Conservation (phyloP, 371 early-diverging fungal genomes). For the Mortierella sp. region DNA sequence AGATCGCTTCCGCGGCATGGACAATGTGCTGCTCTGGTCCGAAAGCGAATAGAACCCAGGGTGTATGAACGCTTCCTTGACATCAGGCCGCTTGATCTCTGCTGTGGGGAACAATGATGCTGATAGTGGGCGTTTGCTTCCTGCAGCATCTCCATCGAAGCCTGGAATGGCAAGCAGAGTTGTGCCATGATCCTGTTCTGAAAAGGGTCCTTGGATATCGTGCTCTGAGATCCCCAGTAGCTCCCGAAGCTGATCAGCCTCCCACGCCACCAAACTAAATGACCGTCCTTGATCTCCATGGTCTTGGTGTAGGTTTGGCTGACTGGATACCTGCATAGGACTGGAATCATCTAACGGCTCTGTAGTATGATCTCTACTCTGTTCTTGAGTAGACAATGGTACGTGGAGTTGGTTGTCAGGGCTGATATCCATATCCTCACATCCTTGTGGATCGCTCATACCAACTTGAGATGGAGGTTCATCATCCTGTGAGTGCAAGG, state of each 20-base stretch:
- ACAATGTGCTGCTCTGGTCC: neutral
- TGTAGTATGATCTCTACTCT: too few species aligned
- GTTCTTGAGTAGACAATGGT: too few species aligned
- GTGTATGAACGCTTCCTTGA: constrained; percentile 35
- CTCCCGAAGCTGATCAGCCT: constrained; percentile 15
- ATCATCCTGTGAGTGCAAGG: neutral
- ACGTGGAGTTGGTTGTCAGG: too few species aligned
- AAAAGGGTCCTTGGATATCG: constrained; percentile 14
- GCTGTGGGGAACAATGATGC: neutral
- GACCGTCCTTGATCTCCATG: neutral
- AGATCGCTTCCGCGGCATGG: constrained; percentile 19
- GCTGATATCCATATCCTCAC: too few species aligned
- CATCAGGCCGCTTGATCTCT: constrained; percentile 21
- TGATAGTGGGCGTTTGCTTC: too few species aligned
- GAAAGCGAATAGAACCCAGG: constrained; percentile 42
- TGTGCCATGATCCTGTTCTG: neutral
- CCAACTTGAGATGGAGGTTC: too few species aligned
- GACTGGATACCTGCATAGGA: too few species aligned
- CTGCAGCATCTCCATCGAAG: too few species aligned
- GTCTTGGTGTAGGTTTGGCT: neutral
- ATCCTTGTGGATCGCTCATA: too few species aligned
- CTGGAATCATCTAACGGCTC: too few species aligned
- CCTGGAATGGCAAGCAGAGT: too few species aligned
- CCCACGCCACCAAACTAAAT: constrained; percentile 6
- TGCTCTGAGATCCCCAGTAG: constrained; percentile 19